A percentile compares a stretch with the other conserved stretches of the same genome.
These are phyloP conservation scores for Neurospora sublineolata DNA, from an alignment of 495 filamentous ascomycete genomes.

Conservation along the genomic window DNA sequence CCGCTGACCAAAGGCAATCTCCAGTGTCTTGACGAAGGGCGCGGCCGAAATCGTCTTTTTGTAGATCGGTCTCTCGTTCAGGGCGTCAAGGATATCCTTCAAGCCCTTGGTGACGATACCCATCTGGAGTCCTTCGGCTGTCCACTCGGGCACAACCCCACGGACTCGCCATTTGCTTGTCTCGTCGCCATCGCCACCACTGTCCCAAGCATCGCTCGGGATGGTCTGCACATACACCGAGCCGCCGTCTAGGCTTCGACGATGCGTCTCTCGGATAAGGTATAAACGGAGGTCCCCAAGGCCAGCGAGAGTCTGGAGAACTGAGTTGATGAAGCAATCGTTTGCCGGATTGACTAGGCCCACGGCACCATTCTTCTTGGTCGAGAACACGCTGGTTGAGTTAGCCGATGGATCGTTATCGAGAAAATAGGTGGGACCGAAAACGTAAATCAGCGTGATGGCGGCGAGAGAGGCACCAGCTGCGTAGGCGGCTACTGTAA, in stretches of 20 bases:
- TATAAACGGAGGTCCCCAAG: slow-evolving; percentile 85
- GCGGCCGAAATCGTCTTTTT: slow-evolving; percentile 86
- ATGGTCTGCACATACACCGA: slow-evolving; percentile 55
- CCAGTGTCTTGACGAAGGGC: slow-evolving; percentile 66
- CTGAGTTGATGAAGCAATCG: slow-evolving; percentile 99
- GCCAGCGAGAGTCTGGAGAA: slow-evolving; percentile 88
- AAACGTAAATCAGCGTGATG: slow-evolving; percentile 92
- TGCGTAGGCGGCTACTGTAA: slow-evolving; percentile 83
- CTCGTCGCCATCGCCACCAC: slow-evolving; percentile 9
- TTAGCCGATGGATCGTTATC: slow-evolving; percentile 53
- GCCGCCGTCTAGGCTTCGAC: slow-evolving; percentile 63
- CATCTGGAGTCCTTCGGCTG: slow-evolving; percentile 60
- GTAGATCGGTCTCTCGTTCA: slow-evolving; percentile 90
- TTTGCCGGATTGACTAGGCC: slow-evolving; percentile 87
- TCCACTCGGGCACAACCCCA: slow-evolving; percentile 48
- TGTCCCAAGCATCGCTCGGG: slow-evolving; percentile 18
- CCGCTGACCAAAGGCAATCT: slow-evolving; percentile 74
- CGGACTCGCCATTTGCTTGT: slow-evolving; percentile 10
- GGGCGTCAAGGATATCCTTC: slow-evolving; percentile 82
- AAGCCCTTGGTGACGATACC: slow-evolving; percentile 77
- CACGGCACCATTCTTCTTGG: slow-evolving; percentile 77
- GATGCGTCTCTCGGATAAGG: slow-evolving; percentile 76
- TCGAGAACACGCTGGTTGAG: slow-evolving; percentile 23
- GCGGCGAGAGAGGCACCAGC: slow-evolving; percentile 92
- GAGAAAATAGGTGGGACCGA: slow-evolving; percentile 88